Evolutionary conservation across 345 rosid genomes (phyloP).

Genomic region (Lepidium africanum): DNA sequence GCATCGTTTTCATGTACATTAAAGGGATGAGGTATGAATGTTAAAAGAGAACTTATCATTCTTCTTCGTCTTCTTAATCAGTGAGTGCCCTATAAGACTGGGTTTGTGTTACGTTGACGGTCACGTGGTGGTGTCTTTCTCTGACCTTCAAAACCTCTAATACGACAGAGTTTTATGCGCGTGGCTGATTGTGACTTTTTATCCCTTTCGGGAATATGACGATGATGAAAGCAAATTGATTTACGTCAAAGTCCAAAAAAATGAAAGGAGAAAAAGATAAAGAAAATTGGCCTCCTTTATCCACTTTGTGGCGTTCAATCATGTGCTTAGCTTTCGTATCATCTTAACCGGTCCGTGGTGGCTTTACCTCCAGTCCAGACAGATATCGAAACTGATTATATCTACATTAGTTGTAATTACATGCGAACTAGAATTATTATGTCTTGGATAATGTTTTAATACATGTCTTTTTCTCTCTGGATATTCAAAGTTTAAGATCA

Average conservation of each 20-base stretch:
- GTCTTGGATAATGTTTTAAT: background rate
- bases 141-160: slow-evolving; percentile 7
- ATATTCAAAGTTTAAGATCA: background rate
- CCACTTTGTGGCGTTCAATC: slow-evolving; percentile 23
- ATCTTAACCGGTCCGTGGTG: slow-evolving; percentile 23
- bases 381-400: background rate
- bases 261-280: background rate
- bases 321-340: slow-evolving; percentile 20
- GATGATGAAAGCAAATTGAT: slow-evolving; percentile 14
- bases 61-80: slow-evolving; percentile 1
- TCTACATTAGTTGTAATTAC: background rate
- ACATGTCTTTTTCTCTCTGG: background rate
- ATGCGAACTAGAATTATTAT: background rate
- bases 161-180: slow-evolving; percentile 22
- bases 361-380: slow-evolving; percentile 5
- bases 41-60: background rate
- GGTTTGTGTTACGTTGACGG: slow-evolving; percentile 25
- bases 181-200: slow-evolving; percentile 23
- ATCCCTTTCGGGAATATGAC: slow-evolving; percentile 18
- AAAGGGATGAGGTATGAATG: background rate
- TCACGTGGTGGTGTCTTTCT: slow-evolving; percentile 28
- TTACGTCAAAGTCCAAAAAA: background rate
- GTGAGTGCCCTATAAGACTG: slow-evolving; percentile 23
- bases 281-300: slow-evolving; percentile 5
- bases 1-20: slow-evolving; percentile 8